Evolutionary conservation across 805 yeast genomes (phyloP).

Genomic region (Pichia kluyveri): DNA sequence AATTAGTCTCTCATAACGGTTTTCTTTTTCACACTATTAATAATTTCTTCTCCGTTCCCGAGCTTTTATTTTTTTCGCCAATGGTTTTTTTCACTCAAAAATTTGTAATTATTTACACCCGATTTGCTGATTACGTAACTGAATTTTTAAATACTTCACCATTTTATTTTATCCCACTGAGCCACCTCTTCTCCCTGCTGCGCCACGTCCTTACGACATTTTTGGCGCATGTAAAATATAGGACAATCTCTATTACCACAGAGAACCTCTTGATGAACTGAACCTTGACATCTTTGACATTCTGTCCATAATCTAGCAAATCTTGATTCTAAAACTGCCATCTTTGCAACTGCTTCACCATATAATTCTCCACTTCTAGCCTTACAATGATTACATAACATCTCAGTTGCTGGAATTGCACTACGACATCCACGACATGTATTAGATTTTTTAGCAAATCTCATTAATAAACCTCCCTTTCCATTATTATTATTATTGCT

Average conservation of each 20-base stretch:
- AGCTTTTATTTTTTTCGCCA: neutral
- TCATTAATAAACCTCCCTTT: conserved; percentile 57
- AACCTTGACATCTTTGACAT: conserved; percentile 96
- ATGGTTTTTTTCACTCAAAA: neutral
- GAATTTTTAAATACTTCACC: too few species aligned
- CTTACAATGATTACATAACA: conserved; percentile 69
- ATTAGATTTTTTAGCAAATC: conserved; percentile 82
- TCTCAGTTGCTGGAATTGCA: conserved; percentile 49
- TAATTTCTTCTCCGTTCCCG: neutral
- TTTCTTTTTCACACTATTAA: too few species aligned
- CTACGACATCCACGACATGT: conserved; percentile 83
- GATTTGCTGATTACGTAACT: too few species aligned
- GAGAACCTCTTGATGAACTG: conserved; percentile 88
- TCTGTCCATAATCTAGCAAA: conserved; percentile 94
- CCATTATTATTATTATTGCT: conserved; percentile 25
- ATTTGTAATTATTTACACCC: too few species aligned
- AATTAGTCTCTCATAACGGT: neutral
- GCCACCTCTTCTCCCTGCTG: conserved; percentile 48
- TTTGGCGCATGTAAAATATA: conserved; percentile 91
- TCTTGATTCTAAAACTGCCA: conserved; percentile 71
- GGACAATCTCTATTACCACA: conserved; percentile 97
- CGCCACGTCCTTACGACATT: conserved; percentile 65
- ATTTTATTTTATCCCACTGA: conserved; percentile 55
- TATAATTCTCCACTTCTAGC: conserved; percentile 68
- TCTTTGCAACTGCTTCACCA: conserved; percentile 68